Percentiles rank a stretch among this genome's conserved stretches.
Evolutionary conservation across 2,329 filamentous ascomycete genomes (phyloP).

Genomic region (Triangularia verruculosa): DNA sequence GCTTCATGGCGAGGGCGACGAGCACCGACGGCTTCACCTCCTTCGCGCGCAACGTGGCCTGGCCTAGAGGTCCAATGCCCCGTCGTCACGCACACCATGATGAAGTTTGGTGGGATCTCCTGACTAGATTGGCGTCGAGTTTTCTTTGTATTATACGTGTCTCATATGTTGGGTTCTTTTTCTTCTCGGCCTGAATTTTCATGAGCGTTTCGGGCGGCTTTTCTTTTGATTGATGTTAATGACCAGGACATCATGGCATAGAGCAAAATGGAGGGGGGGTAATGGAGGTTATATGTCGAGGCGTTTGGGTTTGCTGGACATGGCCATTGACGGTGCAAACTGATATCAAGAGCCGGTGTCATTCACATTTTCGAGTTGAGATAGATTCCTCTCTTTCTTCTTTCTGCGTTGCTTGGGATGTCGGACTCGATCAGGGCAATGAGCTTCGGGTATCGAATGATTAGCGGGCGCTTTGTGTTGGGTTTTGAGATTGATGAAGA

Average conservation of each 20-base stretch:
- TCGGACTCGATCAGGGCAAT: not conserved
- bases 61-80: slow-evolving; percentile 21
- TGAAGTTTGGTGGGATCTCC: not conserved
- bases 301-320: not conserved
- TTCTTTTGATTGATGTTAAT: slow-evolving; percentile 2
- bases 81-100: not conserved
- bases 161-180: not conserved
- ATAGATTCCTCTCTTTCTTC: not conserved
- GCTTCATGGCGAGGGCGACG: slow-evolving; percentile 31
- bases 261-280: not conserved
- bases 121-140: not conserved
- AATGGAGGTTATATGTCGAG: not conserved
- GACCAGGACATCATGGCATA: not conserved
- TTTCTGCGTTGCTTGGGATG: not conserved
- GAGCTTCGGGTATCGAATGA: not conserved
- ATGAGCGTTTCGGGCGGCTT: not conserved
- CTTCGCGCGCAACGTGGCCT: slow-evolving; percentile 38
- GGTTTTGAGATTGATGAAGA: not conserved
- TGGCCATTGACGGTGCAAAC: not conserved
- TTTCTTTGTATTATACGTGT: not conserved
- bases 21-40: slow-evolving; percentile 35
- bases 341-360: not conserved
- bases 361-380: not conserved
- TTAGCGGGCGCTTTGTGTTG: not conserved
- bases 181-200: not conserved